Conservation (phyloP, 2,329 filamentous ascomycete genomes). For the Sporothrix variecibatus region DNA sequence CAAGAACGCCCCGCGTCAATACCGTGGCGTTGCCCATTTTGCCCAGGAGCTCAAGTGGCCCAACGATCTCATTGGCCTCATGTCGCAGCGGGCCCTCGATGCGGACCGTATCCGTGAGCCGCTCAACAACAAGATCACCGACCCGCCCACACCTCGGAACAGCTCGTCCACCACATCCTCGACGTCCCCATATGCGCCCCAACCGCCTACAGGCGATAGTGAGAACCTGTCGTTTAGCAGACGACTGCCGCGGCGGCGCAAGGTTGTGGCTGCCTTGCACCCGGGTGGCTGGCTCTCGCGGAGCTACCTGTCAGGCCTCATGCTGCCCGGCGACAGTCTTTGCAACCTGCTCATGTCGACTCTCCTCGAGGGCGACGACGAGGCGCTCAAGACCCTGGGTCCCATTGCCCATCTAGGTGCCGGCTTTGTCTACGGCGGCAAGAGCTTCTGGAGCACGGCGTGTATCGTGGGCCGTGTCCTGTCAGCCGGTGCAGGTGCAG, state of each 20-base stretch:
- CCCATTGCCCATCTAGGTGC: conserved; percentile 63
- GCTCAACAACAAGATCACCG: conserved; percentile 44
- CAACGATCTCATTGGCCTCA: conserved; percentile 38
- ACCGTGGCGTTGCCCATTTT: conserved; percentile 64
- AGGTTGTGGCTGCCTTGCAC: conserved; percentile 59
- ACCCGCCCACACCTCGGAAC: conserved; percentile 33
- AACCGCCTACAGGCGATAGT: conserved; percentile 27
- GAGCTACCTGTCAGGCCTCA: conserved; percentile 65
- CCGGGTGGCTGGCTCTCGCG: conserved; percentile 67
- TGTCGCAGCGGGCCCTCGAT: conserved; percentile 3
- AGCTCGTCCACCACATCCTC: conserved; percentile 32
- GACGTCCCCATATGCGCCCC: conserved; percentile 12
- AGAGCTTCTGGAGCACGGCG: conserved; percentile 69
- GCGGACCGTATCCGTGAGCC: conserved; percentile 32
- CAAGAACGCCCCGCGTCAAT: conserved; percentile 59
- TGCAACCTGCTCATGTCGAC: conserved; percentile 67
- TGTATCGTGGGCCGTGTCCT: conserved; percentile 67
- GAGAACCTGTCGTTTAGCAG: conserved; percentile 33
- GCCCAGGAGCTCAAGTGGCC: conserved; percentile 65
- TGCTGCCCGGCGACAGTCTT: conserved; percentile 64
- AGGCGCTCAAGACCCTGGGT: conserved; percentile 60
- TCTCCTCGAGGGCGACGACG: conserved; percentile 64
- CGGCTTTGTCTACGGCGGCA: conserved; percentile 63
- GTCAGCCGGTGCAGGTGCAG: conserved; percentile 61
- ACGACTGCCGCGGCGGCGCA: conserved; percentile 50